These are phyloP conservation scores for Phytophthora litchii DNA, from an alignment of 352 stramenopile species.

Conservation along the genomic window DNA sequence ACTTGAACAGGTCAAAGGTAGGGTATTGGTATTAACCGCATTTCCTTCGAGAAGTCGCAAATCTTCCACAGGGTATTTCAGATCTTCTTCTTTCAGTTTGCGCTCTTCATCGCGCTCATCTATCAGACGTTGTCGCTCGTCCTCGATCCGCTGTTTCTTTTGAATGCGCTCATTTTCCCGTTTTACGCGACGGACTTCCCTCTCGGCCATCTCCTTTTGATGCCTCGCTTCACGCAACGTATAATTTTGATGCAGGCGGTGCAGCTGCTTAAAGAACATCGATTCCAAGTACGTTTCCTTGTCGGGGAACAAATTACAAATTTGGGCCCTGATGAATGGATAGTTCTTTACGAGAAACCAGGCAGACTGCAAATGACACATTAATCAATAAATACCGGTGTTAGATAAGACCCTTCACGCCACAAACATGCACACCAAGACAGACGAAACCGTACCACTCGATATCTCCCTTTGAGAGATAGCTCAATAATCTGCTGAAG, in stretches of 20 bases:
- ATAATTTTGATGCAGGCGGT: slow-evolving; percentile 73
- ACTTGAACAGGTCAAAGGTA: slow-evolving; percentile 45
- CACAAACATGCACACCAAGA: slow-evolving; percentile 9
- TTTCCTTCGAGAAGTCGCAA: slow-evolving; percentile 58
- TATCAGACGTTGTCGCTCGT: slow-evolving; percentile 51
- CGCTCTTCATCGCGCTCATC: slow-evolving; percentile 70
- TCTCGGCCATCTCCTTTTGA: slow-evolving; percentile 61
- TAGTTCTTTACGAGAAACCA: slow-evolving; percentile 89
- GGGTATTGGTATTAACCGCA: slow-evolving; percentile 27
- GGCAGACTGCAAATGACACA: slow-evolving; percentile 49
- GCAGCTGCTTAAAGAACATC: slow-evolving; percentile 88
- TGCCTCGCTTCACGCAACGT: slow-evolving; percentile 59
- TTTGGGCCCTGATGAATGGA: slow-evolving; percentile 80
- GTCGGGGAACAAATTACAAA: slow-evolving; percentile 75
- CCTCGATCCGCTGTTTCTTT: slow-evolving; percentile 49
- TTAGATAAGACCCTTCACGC: slow-evolving; percentile 30
- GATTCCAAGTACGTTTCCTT: slow-evolving; percentile 81
- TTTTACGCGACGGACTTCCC: slow-evolving; percentile 64
- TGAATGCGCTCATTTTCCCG: slow-evolving; percentile 64
- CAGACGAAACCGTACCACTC: slow-evolving; percentile 51
- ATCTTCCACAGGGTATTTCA: slow-evolving; percentile 79
- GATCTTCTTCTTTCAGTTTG: slow-evolving; percentile 62
- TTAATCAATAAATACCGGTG: slow-evolving; percentile 13
- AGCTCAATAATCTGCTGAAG: slow-evolving; percentile 84
- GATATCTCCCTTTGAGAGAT: slow-evolving; percentile 74